Evolutionary conservation across 805 yeast species (phyloP), one percentile per base, ranked within the genome.

Genomic region (Cyberlindnera meyerae): DNA sequence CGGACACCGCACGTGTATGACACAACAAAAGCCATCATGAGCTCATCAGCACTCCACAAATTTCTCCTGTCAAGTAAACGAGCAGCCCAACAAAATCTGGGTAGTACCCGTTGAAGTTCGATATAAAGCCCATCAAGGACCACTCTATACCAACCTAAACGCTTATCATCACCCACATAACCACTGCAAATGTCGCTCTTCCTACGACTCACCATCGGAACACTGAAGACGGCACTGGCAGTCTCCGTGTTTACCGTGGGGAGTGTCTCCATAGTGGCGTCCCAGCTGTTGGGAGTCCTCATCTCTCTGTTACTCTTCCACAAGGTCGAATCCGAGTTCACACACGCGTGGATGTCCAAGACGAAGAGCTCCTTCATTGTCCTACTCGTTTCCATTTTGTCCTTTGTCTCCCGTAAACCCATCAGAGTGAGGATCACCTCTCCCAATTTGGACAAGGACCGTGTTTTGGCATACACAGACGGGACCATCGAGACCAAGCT

Each of bases 331-430:
- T 57, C 65, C 1, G 49, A 47, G 18, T 54, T 60, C 31, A 50
- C 60, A 25, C 72, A 72, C 42, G 63, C 63, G 4, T 47, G 71
- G 40, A 49, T 80, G 27, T 68, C 73, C 41, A 55, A 62, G 24
- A 77, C 88, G 11, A 83, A 82, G 56, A 62, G 60, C 24, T 68
- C 70, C 18, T 84, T 83, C 49, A 63, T 84, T 17, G 61, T 69
- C 8, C 51, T 82, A 27, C 57, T 83, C 29, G 64, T 75, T 1
- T 67, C 75, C 13, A 58, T 77, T 25, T 55, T 80, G 5, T 64
- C 71, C 4, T 49, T 70, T 15, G 67, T 71, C 4, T 71, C 78
- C 11, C 32, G 35, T 8, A 30, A 33, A 8, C 79, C 85, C 0
- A 67, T 77, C 11, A 57, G 64, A 12, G 55, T 84, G 5, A 56